These are phyloP conservation scores for Hibiscus trionum DNA, from an alignment of 345 rosid genomes.

Conservation along the genomic window DNA sequence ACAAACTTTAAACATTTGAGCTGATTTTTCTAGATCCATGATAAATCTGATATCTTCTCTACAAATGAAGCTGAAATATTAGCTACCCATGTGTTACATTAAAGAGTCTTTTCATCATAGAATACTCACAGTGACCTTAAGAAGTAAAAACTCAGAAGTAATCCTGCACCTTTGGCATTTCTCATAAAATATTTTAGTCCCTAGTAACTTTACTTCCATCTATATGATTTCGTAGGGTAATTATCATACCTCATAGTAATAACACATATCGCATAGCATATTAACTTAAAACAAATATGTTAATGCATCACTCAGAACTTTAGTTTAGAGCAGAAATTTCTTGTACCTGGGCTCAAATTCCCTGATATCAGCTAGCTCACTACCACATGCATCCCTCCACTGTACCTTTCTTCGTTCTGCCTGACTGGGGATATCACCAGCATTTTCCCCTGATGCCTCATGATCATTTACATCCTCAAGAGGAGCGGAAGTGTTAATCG, in stretches of 20 bases:
- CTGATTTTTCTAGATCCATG: background rate
- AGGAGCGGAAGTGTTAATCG: slow-evolving; percentile 27
- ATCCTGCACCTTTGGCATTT: background rate
- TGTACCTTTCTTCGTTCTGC: slow-evolving; percentile 68
- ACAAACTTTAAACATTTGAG: background rate
- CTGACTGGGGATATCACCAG: slow-evolving; percentile 32
- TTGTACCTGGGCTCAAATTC: slow-evolving; percentile 96
- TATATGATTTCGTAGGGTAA: background rate
- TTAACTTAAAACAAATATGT: background rate
- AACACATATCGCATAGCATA: background rate
- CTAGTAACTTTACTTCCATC: background rate
- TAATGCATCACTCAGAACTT: background rate
- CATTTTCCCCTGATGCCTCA: slow-evolving; percentile 33
- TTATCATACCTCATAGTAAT: background rate
- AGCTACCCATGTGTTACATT: background rate
- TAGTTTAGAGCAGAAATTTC: slow-evolving; percentile 4
- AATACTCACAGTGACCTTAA: background rate
- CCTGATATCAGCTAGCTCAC: slow-evolving; percentile 76
- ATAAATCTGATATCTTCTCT: background rate
- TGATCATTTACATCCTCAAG: slow-evolving; percentile 33
- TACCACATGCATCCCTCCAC: slow-evolving; percentile 91
- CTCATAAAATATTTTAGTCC: background rate
- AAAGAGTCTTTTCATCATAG: background rate
- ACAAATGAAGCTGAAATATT: background rate
- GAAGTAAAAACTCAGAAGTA: background rate